Percentiles rank a stretch among this genome's conserved stretches.
Conservation (phyloP, 1,139 yeast genomes). For the Scheffersomyces illinoinensis region DNA sequence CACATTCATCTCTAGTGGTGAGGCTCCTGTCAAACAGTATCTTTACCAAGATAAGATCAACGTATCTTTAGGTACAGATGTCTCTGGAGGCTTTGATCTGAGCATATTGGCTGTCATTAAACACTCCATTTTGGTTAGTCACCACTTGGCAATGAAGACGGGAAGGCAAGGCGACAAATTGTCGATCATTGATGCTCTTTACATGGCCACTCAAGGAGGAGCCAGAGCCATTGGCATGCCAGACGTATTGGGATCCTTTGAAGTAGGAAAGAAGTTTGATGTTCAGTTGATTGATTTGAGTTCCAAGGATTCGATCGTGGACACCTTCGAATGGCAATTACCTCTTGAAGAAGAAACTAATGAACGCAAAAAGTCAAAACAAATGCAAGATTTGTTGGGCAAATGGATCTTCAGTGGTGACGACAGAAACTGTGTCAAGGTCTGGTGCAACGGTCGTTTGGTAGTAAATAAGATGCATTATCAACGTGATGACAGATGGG, state of each 20-base stretch:
- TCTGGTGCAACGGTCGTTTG: constrained; percentile 78
- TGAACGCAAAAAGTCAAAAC: constrained; percentile 8
- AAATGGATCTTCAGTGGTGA: constrained; percentile 97
- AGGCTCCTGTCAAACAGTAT: constrained; percentile 73
- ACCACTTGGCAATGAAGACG: constrained; percentile 73
- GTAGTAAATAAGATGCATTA: constrained; percentile 44
- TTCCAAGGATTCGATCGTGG: constrained; percentile 56
- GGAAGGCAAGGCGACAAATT: constrained; percentile 47
- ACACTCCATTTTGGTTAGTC: constrained; percentile 79
- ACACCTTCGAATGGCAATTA: constrained; percentile 71
- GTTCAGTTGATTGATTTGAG: constrained; percentile 72
- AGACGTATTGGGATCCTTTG: constrained; percentile 66
- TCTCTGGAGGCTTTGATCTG: constrained; percentile 88
- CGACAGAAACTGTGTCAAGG: constrained; percentile 78
- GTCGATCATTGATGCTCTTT: constrained; percentile 69
- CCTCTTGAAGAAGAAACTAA: constrained; percentile 14
- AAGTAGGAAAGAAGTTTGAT: constrained; percentile 78
- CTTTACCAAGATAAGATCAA: constrained; percentile 66
- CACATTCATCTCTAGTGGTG: constrained; percentile 86
- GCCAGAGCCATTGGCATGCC: constrained; percentile 72
- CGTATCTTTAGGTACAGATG: constrained; percentile 87
- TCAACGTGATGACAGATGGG: constrained; percentile 10
- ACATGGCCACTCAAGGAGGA: constrained; percentile 87
- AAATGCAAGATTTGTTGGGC: constrained; percentile 60
- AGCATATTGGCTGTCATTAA: constrained; percentile 75